Evolutionary conservation across 2,329 filamentous ascomycete genomes (phyloP).

Genomic region (Dothideomycetes sp.): DNA sequence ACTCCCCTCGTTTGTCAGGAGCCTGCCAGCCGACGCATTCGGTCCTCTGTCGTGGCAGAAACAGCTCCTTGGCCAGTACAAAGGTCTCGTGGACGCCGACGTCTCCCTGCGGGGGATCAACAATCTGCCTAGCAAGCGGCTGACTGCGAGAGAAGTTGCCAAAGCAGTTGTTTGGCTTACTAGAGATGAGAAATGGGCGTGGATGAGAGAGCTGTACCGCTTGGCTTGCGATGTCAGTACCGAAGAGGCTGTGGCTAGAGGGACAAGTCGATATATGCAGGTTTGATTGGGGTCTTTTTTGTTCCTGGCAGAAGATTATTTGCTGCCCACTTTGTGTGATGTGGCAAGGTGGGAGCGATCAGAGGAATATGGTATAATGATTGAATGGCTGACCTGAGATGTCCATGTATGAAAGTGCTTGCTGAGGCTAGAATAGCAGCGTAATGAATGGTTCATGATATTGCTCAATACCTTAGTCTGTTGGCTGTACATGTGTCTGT

Average conservation of each 20-base stretch:
- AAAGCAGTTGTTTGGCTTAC: slow-evolving; percentile 70
- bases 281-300: no score
- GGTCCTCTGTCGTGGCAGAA: slow-evolving; percentile 61
- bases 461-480: no score
- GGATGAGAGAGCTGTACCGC: slow-evolving; percentile 70
- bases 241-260: slow-evolving; percentile 62
- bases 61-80: slow-evolving; percentile 65
- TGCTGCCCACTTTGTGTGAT: no score
- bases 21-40: slow-evolving; percentile 66
- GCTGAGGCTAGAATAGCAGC: no score
- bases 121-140: slow-evolving; percentile 48
- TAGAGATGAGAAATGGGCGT: slow-evolving; percentile 60
- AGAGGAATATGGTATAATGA: no score
- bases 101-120: slow-evolving; percentile 48
- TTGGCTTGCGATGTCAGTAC: slow-evolving; percentile 76
- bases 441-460: no score
- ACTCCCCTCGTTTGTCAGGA: slow-evolving; percentile 66
- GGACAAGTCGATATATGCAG: slow-evolving; percentile 39
- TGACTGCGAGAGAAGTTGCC: slow-evolving; percentile 64
- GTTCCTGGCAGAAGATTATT: no score
- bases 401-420: no score
- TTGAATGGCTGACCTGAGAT: no score
- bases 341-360: no score
- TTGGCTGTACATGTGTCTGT: no score
- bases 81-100: slow-evolving; percentile 66